Percentiles rank a stretch among this genome's conserved stretches.
Conservation (phyloP, 441 rosid species). For the Gossypium gossypioides region DNA sequence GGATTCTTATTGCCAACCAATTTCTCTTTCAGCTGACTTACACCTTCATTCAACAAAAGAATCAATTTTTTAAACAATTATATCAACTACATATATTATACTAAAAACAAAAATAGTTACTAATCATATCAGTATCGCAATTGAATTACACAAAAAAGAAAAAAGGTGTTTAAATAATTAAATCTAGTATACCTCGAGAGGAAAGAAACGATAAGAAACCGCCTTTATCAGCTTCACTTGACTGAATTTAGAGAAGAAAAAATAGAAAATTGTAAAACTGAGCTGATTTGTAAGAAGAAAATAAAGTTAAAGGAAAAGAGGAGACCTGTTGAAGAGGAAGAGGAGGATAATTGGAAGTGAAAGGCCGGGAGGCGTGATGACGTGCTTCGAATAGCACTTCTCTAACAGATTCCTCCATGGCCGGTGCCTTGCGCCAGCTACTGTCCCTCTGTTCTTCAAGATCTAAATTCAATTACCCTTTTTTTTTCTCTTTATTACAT, state of each 20-base stretch:
- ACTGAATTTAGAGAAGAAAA: constrained; percentile 28
- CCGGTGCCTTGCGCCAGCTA: not conserved
- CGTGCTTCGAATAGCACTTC: constrained; percentile 62
- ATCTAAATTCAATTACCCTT: not conserved
- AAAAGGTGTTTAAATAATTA: not conserved
- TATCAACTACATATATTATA: constrained; percentile 5
- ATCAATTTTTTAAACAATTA: not conserved
- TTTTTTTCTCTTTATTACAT: not conserved
- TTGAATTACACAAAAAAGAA: not conserved
- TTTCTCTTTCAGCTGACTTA: constrained; percentile 57
- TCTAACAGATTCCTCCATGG: constrained; percentile 26
- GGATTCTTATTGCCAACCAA: constrained; percentile 51
- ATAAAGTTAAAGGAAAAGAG: not conserved
- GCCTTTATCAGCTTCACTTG: constrained; percentile 33
- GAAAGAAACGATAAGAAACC: constrained; percentile 45
- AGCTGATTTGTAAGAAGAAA: not conserved
- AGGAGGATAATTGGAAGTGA: constrained; percentile 62
- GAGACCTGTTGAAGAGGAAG: constrained; percentile 45
- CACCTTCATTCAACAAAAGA: constrained; percentile 33
- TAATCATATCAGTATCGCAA: not conserved
- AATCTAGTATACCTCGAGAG: constrained; percentile 28
- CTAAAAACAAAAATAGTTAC: not conserved
- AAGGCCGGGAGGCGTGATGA: constrained; percentile 54
- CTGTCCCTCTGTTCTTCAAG: not conserved
- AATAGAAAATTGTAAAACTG: not conserved